These are phyloP conservation scores for Coemansia sp. DNA, from an alignment of 192 early-diverging fungal genomes.

Conservation along the genomic window DNA sequence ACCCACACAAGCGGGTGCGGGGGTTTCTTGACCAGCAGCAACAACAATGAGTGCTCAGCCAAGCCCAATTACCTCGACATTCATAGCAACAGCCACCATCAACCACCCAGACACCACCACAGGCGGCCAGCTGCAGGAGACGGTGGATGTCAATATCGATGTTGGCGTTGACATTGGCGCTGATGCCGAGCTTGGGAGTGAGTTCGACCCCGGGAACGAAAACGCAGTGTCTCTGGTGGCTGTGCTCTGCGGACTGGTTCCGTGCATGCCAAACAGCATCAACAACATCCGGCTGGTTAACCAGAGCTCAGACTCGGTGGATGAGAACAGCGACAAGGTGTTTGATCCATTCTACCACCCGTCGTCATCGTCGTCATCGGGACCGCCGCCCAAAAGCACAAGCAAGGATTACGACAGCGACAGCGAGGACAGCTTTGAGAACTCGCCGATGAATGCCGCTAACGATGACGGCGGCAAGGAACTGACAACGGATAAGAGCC, in stretches of 20 bases:
- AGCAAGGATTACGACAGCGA: background rate
- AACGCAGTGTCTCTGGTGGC: conserved; percentile 24
- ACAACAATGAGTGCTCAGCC: background rate
- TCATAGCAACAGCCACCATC: background rate
- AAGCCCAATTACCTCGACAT: background rate
- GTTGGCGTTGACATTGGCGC: background rate
- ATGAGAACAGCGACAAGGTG: conserved; percentile 5
- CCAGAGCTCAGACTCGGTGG: background rate
- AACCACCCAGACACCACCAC: background rate
- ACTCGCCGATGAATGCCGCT: background rate
- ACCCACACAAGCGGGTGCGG: too few relatives aligned
- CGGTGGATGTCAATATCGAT: background rate
- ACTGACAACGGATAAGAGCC: background rate
- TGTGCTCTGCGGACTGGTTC: conserved; percentile 13
- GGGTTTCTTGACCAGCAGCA: too few relatives aligned
- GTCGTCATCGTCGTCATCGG: background rate
- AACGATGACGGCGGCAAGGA: background rate
- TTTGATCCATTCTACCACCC: conserved; percentile 5
- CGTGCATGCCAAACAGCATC: conserved; percentile 10
- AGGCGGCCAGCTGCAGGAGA: background rate
- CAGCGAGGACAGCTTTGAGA: background rate
- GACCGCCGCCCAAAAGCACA: background rate
- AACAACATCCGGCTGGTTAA: conserved; percentile 18
- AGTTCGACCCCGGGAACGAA: background rate
- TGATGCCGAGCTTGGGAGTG: background rate